Percentiles rank a stretch among this genome's conserved stretches.
phyloP scores from a whole-genome alignment of 805 yeast genomes.

The Jamesozyma spencerorum region DNA sequence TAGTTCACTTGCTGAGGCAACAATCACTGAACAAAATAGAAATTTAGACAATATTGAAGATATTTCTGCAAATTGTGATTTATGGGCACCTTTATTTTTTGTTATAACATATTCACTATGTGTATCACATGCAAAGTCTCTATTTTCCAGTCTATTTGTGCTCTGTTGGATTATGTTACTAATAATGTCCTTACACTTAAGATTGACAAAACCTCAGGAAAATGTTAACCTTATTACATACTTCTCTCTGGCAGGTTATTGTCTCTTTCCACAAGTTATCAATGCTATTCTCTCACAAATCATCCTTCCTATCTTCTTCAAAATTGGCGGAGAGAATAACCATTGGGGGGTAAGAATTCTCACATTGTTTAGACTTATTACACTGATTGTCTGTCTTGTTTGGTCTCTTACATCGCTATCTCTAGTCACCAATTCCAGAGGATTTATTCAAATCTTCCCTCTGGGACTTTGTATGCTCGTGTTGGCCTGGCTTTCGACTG shows the following conservation, averaged over 20 bases:
- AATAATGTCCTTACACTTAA: slow-evolving; percentile 26
- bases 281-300: slow-evolving; percentile 20
- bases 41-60: slow-evolving; percentile 1
- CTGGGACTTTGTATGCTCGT: slow-evolving; percentile 19
- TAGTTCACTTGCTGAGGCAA: slow-evolving; percentile 2
- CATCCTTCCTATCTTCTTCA: slow-evolving; percentile 21
- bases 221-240: slow-evolving; percentile 24
- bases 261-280: slow-evolving; percentile 28
- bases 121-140: slow-evolving; percentile 24
- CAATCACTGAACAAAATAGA: not conserved
- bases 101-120: slow-evolving; percentile 25
- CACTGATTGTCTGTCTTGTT: slow-evolving; percentile 12
- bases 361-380: slow-evolving; percentile 12
- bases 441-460: slow-evolving; percentile 22
- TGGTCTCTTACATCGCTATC: slow-evolving; percentile 23
- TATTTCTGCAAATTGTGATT: slow-evolving; percentile 20
- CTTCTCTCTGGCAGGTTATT: slow-evolving; percentile 28
- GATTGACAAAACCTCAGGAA: slow-evolving; percentile 19
- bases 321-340: slow-evolving; percentile 3
- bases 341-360: slow-evolving; percentile 14
- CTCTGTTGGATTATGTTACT: slow-evolving; percentile 24
- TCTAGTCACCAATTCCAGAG: slow-evolving; percentile 18
- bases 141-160: slow-evolving; percentile 27
- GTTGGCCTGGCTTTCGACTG: slow-evolving; percentile 22
- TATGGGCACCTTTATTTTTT: slow-evolving; percentile 31